Evolutionary conservation across 1,139 yeast species (phyloP).

Genomic region (Petasospora fabianii): DNA sequence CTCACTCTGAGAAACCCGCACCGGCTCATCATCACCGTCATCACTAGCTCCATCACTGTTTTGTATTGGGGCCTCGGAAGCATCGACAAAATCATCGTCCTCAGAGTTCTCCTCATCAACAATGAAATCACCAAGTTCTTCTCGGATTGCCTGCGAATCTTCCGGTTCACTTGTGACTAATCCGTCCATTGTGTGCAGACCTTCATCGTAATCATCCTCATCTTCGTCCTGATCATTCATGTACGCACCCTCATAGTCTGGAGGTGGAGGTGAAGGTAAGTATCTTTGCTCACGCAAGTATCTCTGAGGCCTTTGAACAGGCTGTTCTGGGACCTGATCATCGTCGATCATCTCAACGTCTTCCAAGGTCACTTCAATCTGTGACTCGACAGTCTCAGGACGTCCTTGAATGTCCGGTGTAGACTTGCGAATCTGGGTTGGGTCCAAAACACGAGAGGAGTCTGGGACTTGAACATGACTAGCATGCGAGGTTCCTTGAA

Average conservation of each 20-base stretch:
- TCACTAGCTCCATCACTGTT: conserved; percentile 8
- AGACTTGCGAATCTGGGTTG: conserved; percentile 6
- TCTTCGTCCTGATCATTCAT: conserved; percentile 21
- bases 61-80: conserved; percentile 11
- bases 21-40: conserved; percentile 7
- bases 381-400: not conserved
- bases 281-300: not conserved
- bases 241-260: conserved; percentile 5
- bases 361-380: conserved; percentile 5
- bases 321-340: not conserved
- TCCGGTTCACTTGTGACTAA: conserved; percentile 25
- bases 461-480: conserved; percentile 16
- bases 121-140: conserved; percentile 24
- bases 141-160: conserved; percentile 24
- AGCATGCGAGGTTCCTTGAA: too few species aligned
- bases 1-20: conserved; percentile 15
- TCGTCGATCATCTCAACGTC: conserved; percentile 8
- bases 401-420: too few species aligned
- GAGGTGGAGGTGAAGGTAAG: conserved; percentile 1
- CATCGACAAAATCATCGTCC: conserved; percentile 16
- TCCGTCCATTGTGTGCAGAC: conserved; percentile 23
- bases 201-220: conserved; percentile 19
- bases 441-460: conserved; percentile 8
- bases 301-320: not conserved
- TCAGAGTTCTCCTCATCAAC: conserved; percentile 17